Base-by-base conservation (phyloP, 805 yeast species). In the Kodamaea leandrae region DNA sequence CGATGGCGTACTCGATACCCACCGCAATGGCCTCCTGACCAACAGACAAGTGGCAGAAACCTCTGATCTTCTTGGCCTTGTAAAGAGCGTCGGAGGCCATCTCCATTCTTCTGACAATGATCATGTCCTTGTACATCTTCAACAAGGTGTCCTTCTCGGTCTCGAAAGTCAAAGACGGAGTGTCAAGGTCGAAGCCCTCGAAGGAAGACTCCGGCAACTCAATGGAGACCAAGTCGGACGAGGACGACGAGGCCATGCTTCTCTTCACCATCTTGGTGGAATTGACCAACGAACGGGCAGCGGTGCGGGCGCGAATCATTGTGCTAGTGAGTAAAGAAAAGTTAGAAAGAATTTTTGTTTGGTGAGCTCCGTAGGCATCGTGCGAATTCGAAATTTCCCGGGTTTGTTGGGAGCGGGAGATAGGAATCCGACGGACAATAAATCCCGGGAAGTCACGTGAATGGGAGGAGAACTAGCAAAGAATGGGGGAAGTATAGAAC, bases 11-110 rank as follows among this genome's bases (percentile, higher is more conserved):
- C 76, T 93, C 99, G 54, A 93, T 89, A 66, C 99, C 99, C 48
- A 91, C 97, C 49, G 99, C 96, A 69, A 93, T 80, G 50, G 99
- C 99, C 74, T 93, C 99, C 74, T 93, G 99, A 60, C 99, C 99
- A 49, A 87, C 89, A 10, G 96, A 86, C 74, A 93, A 80, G 71
- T 93, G 99, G 73, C 99, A 93, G 83, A 93, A 93, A 56, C 99
- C 99, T 76, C 98, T 82, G 61, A 93, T 90, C 74, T 91, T 89
- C 77, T 93, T 93, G 58, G 98, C 96, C 76, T 93, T 93, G 77
- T 93, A 93, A 51, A 93, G 75, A 23, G 97, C 98, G 65, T 93
- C 99, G 47, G 98, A 82, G 30, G 96, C 95, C 96, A 93, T 91
- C 75, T 93, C 99, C 93, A 93, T 82, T 72, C 99, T 86, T 78